Conservation (phyloP, 768 basidiomycete genomes). For the Tulasnella sp. region DNA sequence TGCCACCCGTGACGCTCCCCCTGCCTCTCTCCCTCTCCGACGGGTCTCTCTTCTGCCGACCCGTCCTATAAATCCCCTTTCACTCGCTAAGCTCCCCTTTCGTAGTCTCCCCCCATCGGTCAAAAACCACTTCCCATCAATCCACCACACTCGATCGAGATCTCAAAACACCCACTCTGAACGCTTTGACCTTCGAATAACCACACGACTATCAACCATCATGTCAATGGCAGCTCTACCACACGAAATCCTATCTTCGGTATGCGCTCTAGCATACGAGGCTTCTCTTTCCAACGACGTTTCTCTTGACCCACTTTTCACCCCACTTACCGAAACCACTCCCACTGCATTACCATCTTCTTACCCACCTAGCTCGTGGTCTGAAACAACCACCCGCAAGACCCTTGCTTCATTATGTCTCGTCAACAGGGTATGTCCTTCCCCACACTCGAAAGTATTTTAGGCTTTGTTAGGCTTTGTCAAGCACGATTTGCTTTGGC, state of each 20-base stretch:
- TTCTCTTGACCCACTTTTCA: constrained; percentile 64
- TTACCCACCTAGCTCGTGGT: constrained; percentile 60
- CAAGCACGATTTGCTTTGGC: background rate
- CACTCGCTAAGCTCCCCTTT: background rate
- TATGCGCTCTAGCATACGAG: constrained; percentile 65
- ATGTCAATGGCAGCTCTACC: constrained; percentile 2
- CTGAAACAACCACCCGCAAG: constrained; percentile 55
- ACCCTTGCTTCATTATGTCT: constrained; percentile 66
- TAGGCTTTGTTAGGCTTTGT: constrained; percentile 1
- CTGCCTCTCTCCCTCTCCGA: background rate
- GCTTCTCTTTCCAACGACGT: constrained; percentile 48
- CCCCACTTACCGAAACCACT: constrained; percentile 31
- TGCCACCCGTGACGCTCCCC: background rate
- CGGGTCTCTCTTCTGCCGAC: background rate
- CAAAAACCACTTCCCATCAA: background rate
- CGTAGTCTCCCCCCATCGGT: background rate
- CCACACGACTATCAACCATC: background rate
- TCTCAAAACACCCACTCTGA: background rate
- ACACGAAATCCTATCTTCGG: constrained; percentile 55
- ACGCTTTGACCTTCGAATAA: background rate
- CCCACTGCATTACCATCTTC: constrained; percentile 67
- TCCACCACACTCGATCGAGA: background rate
- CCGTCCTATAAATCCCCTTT: background rate
- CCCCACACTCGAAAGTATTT: background rate
- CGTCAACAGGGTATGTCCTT: constrained; percentile 44